Evolutionary conservation across 805 yeast species (phyloP), one percentile per base, ranked within the genome.

Genomic region (Ogataea chonburiensis): DNA sequence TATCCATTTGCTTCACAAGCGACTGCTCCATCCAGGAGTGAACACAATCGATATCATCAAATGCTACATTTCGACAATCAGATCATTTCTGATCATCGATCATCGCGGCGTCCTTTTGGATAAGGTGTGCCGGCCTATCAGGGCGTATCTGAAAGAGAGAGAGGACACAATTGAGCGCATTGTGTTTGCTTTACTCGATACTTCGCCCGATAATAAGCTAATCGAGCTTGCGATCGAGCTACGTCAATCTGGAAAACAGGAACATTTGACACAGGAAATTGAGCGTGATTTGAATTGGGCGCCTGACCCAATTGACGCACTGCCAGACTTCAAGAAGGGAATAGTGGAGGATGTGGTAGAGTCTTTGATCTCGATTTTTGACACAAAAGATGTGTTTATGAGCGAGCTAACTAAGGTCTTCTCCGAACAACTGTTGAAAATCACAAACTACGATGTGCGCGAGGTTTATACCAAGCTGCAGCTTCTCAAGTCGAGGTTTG

Each of bases 231-330:
- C 81, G 0, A 61, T 63, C 4, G 82, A 79, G 42, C 60, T 87
- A 9, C 37, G 61, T 7, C 60, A 64, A 35, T 61, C 53, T 10
- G 53, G 50, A 9, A 52, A 57, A 14, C 47, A 47, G 4, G 53
- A 26, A 45, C 58, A 13, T 37, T 45, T 31, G 42, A 52, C 31
- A 34, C 51, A 19, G 5, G 76, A 73, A 27, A 76, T 70, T 24
- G 53, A 66, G 31, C 47, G 64, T 8, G 79, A 73, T 45, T 51
- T 77, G 3, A 64, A 72, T 30, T 86, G 96, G 96, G 57, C 58
- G 7, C 96, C 96, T 0, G 95, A 86, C 48, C 96, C 96, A 0
- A 71, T 85, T 11, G 96, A 87, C 61, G 94, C 96, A 0, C 71
- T 88, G n/a, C 86, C 89, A 0, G 95, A 86, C 56, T 87, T 84